Conservation (phyloP, 2,329 filamentous ascomycete genomes). For the Ploettnerulaceae sp. region DNA sequence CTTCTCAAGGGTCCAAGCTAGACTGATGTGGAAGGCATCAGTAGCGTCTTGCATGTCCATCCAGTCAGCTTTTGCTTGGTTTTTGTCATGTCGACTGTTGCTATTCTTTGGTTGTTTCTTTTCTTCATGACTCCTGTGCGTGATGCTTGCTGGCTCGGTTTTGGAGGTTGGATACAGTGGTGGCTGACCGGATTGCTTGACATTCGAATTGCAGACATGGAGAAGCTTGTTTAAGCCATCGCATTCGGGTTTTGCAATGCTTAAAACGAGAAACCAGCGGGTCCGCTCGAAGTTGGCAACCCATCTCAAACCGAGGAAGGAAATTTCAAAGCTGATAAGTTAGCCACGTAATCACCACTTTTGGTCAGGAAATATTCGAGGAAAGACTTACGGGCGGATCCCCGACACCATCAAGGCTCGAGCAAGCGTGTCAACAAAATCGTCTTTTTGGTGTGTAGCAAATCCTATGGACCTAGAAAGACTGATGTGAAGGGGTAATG, state of each 20-base stretch:
- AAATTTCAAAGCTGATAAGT: constrained; percentile 25
- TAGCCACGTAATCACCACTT: constrained; percentile 15
- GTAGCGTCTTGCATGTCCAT: constrained; percentile 39
- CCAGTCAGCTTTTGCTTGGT: constrained; percentile 22
- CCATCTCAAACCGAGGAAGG: constrained; percentile 50
- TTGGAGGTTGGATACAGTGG: constrained; percentile 54
- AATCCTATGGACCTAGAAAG: constrained; percentile 79
- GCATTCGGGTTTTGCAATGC: constrained; percentile 45
- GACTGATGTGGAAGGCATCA: constrained; percentile 75
- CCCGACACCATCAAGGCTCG: constrained; percentile 39
- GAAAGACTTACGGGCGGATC: constrained; percentile 40
- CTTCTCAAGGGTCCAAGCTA: constrained; percentile 71
- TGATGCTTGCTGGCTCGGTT: constrained; percentile 11
- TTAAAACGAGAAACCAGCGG: constrained; percentile 80
- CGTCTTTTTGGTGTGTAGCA: constrained; percentile 63
- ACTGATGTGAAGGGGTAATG: constrained; percentile 83
- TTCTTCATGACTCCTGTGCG: constrained; percentile 3
- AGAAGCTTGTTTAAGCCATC: constrained; percentile 60
- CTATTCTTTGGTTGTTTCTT: background rate
- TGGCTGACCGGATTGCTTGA: constrained; percentile 58
- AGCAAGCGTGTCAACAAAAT: constrained; percentile 56
- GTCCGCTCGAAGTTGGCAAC: constrained; percentile 61
- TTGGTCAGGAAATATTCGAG: background rate
- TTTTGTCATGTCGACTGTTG: background rate
- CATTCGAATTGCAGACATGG: constrained; percentile 58